Percentiles rank a stretch among this genome's conserved stretches.
phyloP scores from a whole-genome alignment of 176 grass and related monocot genomes.

The Calamus simplicifolius region DNA sequence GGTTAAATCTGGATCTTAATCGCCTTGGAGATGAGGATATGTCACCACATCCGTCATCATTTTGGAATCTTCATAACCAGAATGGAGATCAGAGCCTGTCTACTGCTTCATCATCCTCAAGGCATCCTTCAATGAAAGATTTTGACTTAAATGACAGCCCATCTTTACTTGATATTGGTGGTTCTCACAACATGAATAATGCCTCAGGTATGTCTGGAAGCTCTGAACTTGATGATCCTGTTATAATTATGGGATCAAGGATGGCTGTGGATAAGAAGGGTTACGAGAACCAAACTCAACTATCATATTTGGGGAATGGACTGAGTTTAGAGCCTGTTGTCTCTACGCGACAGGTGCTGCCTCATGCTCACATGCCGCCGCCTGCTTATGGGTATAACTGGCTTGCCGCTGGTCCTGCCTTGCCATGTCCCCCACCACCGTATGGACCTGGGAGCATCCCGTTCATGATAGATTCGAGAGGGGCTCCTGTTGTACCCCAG shows the following conservation, averaged over 20 bases:
- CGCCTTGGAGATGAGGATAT: slow-evolving; percentile 10
- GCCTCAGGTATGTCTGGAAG: background rate
- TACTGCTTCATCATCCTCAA: background rate
- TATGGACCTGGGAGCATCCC: slow-evolving; percentile 6
- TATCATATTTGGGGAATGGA: slow-evolving; percentile 2
- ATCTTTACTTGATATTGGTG: background rate
- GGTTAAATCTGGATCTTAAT: slow-evolving; percentile 13
- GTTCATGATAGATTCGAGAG: slow-evolving; percentile 8
- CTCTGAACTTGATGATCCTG: background rate
- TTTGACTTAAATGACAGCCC: slow-evolving; percentile 1
- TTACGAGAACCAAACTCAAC: background rate
- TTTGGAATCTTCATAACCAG: slow-evolving; percentile 2
- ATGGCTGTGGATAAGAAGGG: background rate
- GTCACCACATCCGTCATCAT: background rate
- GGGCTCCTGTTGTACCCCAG: background rate
- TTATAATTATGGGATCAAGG: background rate
- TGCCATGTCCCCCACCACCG: background rate
- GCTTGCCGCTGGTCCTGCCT: background rate
- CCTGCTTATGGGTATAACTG: background rate
- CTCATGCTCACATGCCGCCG: background rate
- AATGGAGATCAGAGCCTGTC: slow-evolving; percentile 8
- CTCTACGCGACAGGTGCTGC: background rate
- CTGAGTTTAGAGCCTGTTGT: background rate
- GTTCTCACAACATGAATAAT: background rate
- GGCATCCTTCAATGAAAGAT: background rate